Base-by-base conservation (phyloP, 306 rosid species). In the Glycine tomentella region DNA sequence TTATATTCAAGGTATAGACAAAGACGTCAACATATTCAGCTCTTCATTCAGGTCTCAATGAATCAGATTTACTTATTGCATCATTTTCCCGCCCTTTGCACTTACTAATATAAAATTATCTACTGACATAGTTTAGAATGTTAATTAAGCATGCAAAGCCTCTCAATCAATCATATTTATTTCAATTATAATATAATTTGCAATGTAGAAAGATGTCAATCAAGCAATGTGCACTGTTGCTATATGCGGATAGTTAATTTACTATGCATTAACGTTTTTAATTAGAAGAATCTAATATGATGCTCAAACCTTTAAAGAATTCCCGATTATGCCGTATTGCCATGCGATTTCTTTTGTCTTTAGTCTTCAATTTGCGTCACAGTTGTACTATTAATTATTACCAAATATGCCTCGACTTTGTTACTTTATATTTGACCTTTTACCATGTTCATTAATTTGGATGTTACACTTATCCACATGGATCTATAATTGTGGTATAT, bases 381-480 rank as follows among this genome's bases (percentile, higher is more conserved):
- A 80, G 84, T 84, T 80, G 84, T n/a, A n/a, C n/a, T 75, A 77
- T 3, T 36, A 36, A 77, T 3, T 36, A 36, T 85, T 77, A 87
- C 88, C 90, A 91, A 91, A 78, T 81, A 84, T 79, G 84, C 82
- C 83, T 69, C 64, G 42, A 55, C 68, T 74, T 66, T 69, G 44
- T 79, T 82, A 62, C 77, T 76, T 83, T 80, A 38, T 82, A 51
- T 82, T 81, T 70, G 74, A 86, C 79, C 72, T 82, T 78, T 83
- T 81, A 67, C 81, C 81, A 40, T 84, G 3, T 57, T 57, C 71
- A 65, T 79, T 76, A 74, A 67, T 81, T 58, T 77, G 10, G 55
- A 74, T 69, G 40, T 58, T 69, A 69, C 57, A 16, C 74, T 82
- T 83, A 84, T 85, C 86, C 76, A 76, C 78, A 74, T 75, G 80